A percentile compares a stretch with the other conserved stretches of the same genome.
phyloP scores from a whole-genome alignment of 805 yeast genomes.

The Wickerhamiella alocasiicola region DNA sequence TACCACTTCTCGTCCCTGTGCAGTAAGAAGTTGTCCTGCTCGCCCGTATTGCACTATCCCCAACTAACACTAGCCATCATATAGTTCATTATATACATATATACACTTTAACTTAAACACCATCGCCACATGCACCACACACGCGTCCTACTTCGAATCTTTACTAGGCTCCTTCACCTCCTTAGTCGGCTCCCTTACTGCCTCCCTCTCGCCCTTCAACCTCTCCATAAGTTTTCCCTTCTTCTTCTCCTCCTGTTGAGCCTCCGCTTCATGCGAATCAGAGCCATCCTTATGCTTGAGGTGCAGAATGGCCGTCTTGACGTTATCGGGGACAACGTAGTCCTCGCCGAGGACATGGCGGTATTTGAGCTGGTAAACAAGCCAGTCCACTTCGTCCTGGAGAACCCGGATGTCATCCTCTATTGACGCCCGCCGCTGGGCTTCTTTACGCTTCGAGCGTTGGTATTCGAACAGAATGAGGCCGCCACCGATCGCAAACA shows the following conservation, averaged over 20 bases:
- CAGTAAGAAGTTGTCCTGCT: too few relatives aligned
- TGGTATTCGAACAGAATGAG: conserved; percentile 59
- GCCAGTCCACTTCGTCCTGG: conserved; percentile 55
- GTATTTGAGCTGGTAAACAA: conserved; percentile 30
- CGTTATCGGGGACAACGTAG: conserved; percentile 32
- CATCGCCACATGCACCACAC: too few relatives aligned
- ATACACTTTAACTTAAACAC: too few relatives aligned
- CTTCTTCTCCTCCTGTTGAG: conserved; percentile 9
- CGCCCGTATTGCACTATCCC: too few relatives aligned
- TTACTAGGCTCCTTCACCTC: too few relatives aligned
- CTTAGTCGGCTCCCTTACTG: too few relatives aligned
- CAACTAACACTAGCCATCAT: too few relatives aligned
- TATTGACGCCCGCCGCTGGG: conserved; percentile 46
- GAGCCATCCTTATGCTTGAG: conserved; percentile 12
- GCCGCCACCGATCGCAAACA: conserved; percentile 69
- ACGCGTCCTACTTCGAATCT: too few relatives aligned
- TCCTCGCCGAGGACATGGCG: conserved; percentile 33
- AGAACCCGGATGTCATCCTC: conserved; percentile 60
- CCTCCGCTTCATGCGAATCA: conserved; percentile 4
- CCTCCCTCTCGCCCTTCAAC: too few relatives aligned
- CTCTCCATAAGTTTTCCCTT: not conserved
- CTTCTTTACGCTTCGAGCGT: conserved; percentile 54
- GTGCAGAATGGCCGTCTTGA: conserved; percentile 35
- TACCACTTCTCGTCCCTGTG: too few relatives aligned
- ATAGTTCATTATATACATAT: too few relatives aligned